Base-by-base conservation (phyloP, 2,329 filamentous ascomycete species). In the Moelleriella libera region DNA sequence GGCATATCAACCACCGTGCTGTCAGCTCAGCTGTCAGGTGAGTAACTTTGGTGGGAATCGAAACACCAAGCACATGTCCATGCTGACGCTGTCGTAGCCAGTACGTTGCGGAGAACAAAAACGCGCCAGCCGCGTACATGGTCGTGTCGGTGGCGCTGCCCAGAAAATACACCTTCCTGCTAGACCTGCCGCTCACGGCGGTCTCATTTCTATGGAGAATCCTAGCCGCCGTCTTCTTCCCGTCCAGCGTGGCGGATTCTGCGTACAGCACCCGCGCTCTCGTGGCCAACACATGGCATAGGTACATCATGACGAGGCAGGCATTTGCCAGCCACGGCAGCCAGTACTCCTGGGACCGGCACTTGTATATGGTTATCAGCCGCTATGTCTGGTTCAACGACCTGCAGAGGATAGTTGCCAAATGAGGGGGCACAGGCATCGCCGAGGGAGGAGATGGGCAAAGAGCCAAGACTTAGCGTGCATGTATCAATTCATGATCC, bases 341-440 rank as follows among this genome's bases (percentile, higher is more conserved):
- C 47, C 65, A 68, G 53, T 67, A 67, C 47, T 63, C 63, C 1
- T 67, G 64, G 63, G 65, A 68, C 48, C 56, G 65, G 12, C 56
- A 63, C 40, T 40, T 68, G 48, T 68, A 68, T 52, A 57, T 67
- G 58, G 48, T 67, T 1, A 44, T 65, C 7, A 66, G 63, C 51
- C 62, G 64, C 41, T 64, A 68, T 48, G 62, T 67, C 39, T 68
- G 65, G 65, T 65, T 65, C 50, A 68, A 68, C 47, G 53, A 54
- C 43, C 31, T 55, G 41, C 48, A 42, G 46, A 54, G 46, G 45
- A 47, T 54, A 40, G 45, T 44, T 14, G 48, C 43, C 32, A 47
- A 45, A 21, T 39, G 28, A 30, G 2, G 21, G 21, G 21, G 21
- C 21, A 3, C 21, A 21, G 21, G 21, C 21, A 21, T 21, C 21